Conservation (phyloP, 2,329 filamentous ascomycete genomes). For the Apiospora saccharicola region DNA sequence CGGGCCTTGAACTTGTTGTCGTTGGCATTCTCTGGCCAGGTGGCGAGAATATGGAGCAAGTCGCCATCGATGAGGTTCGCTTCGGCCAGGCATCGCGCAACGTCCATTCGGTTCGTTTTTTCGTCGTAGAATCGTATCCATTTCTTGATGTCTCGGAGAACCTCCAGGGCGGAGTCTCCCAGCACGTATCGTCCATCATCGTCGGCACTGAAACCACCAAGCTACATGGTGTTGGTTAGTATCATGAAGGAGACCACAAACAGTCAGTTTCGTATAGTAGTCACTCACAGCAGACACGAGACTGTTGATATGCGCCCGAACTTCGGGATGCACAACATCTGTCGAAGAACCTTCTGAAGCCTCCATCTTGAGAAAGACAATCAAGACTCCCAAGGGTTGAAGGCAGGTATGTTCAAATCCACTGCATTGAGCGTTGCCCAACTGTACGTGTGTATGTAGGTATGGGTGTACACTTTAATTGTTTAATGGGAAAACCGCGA, state of each 20-base stretch:
- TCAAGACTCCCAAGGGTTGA: slow-evolving; percentile 25
- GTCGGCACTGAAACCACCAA: slow-evolving; percentile 82
- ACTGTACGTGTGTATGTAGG: not conserved
- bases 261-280: slow-evolving; percentile 4
- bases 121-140: slow-evolving; percentile 97
- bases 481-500: slow-evolving; percentile 22
- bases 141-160: slow-evolving; percentile 90
- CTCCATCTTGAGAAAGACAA: slow-evolving; percentile 57
- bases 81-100: slow-evolving; percentile 90
- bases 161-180: slow-evolving; percentile 91
- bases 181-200: slow-evolving; percentile 86
- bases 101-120: slow-evolving; percentile 91
- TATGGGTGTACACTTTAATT: not conserved
- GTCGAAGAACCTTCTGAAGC: slow-evolving; percentile 54
- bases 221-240: slow-evolving; percentile 57
- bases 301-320: slow-evolving; percentile 91
- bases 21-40: slow-evolving; percentile 77
- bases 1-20: slow-evolving; percentile 80
- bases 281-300: slow-evolving; percentile 86
- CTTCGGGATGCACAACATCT: slow-evolving; percentile 85
- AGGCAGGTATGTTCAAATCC: not conserved
- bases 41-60: slow-evolving; percentile 84
- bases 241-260: slow-evolving; percentile 22
- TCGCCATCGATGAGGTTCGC: slow-evolving; percentile 92
- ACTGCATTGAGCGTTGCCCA: not conserved